phyloP scores from a whole-genome alignment of 2,329 filamentous ascomycete species.

The Sclerotinia nivalis region DNA sequence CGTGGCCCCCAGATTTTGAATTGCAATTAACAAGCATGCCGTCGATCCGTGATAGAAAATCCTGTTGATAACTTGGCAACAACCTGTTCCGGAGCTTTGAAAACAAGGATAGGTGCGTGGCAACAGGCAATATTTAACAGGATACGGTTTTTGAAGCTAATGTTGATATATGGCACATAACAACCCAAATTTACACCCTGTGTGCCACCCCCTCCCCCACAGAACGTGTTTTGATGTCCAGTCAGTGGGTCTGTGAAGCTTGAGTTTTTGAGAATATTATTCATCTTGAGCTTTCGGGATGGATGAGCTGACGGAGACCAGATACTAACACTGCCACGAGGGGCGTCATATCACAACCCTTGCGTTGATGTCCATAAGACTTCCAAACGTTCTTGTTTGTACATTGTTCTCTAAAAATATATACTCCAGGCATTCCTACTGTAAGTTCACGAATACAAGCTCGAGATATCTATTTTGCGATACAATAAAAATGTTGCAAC shows the following conservation, averaged over 20 bases:
- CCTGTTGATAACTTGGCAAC: neutral
- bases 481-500: neutral
- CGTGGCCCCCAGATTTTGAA: slow-evolving; percentile 4
- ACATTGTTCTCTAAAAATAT: neutral
- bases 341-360: neutral
- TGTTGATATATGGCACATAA: neutral
- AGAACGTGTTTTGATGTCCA: slow-evolving; percentile 4
- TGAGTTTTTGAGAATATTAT: neutral
- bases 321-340: neutral
- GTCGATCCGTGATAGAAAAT: neutral
- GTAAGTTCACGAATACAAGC: neutral
- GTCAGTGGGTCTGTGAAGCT: neutral
- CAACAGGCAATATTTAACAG: neutral
- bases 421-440: neutral
- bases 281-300: slow-evolving; percentile 2
- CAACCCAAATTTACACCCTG: neutral
- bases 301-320: neutral
- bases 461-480: neutral
- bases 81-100: neutral
- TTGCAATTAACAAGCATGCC: neutral
- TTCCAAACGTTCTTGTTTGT: neutral
- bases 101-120: slow-evolving; percentile 6
- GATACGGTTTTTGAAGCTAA: neutral
- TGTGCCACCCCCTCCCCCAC: slow-evolving; percentile 1
- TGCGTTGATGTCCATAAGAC: neutral